Evolutionary conservation across 306 rosid genomes (phyloP), one percentile per base, ranked within the genome.

Genomic region (Arachis hypogaea): DNA sequence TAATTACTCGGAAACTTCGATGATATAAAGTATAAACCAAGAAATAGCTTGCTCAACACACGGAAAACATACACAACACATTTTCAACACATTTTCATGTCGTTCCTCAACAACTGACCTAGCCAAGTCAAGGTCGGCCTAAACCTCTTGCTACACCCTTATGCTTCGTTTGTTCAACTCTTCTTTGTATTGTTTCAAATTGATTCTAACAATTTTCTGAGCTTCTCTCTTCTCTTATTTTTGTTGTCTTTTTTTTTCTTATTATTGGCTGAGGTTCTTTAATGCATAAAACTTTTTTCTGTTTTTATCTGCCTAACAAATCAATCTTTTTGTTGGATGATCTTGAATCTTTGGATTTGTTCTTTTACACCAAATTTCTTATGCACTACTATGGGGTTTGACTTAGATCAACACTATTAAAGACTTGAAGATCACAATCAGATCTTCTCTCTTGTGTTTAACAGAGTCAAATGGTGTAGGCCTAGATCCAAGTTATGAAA

Each of bases 361-460:
- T 70, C 28, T 72, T 8, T 64, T 59, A 7, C 41, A 8, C 42
- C 28, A 72, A 80, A 33, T 11, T 41, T 65, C 55, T 57, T 62
- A 63, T 46, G 44, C 9, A 59, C 18, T 46, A 18, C 28, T 57
- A 63, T 49, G 78, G 69, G 72, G 83, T 84, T 89, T 88, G 98
- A 90, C 94, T 89, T 80, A 55, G 77, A 71, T 68, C 61, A 49
- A 63, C 33, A 51, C n/a, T 78, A 9, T 58, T 65, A 11, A 75
- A 74, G 62, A 52, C 65, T 68, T 75, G 73, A 63, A 64, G 81
- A 79, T 83, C 69, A 71, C 82, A 84, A 81, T 77, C 62, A 73
- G 88, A 85, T 88, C 89, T 84, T 58, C 80, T 76, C 59, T 76
- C 11, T 81, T 66, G 80, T 76, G 72, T 79, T 50, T 52, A 63